Conservation (phyloP, 495 filamentous ascomycete species). For the Hyphodiscus hymeniophilus region DNA sequence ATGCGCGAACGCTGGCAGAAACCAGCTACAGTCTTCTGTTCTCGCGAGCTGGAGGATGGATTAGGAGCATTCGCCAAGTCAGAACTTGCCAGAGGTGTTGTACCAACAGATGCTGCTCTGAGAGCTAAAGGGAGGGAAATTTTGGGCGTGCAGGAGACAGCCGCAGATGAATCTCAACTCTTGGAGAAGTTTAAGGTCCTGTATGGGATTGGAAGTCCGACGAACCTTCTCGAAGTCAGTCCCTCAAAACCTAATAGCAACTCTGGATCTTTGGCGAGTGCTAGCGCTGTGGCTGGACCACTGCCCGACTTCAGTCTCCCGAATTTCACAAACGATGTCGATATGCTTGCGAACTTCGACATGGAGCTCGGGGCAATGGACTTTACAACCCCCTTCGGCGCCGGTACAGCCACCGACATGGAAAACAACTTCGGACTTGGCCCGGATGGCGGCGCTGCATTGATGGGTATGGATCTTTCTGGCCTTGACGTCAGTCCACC, state of each 20-base stretch:
- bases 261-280: not conserved
- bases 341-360: not conserved
- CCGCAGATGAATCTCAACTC: conserved; percentile 40
- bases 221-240: not conserved
- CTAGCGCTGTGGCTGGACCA: not conserved
- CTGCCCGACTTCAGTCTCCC: not conserved
- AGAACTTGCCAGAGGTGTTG: conserved; percentile 19
- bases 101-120: conserved; percentile 35
- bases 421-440: too few species aligned
- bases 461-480: too few species aligned
- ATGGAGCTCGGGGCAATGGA: not conserved
- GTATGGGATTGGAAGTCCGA: conserved; percentile 3
- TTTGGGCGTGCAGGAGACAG: conserved; percentile 29
- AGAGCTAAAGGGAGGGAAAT: conserved; percentile 34
- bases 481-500: too few species aligned
- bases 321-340: not conserved
- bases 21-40: conserved; percentile 41
- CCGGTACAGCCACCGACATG: too few species aligned
- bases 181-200: conserved; percentile 39
- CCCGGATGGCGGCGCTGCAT: too few species aligned
- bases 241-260: not conserved
- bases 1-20: conserved; percentile 29
- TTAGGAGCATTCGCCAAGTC: conserved; percentile 32
- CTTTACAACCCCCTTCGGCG: not conserved
- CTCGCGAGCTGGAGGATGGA: conserved; percentile 40